These are phyloP conservation scores for Coemansia sp. DNA, from an alignment of 192 early-diverging fungal species.

Conservation along the genomic window DNA sequence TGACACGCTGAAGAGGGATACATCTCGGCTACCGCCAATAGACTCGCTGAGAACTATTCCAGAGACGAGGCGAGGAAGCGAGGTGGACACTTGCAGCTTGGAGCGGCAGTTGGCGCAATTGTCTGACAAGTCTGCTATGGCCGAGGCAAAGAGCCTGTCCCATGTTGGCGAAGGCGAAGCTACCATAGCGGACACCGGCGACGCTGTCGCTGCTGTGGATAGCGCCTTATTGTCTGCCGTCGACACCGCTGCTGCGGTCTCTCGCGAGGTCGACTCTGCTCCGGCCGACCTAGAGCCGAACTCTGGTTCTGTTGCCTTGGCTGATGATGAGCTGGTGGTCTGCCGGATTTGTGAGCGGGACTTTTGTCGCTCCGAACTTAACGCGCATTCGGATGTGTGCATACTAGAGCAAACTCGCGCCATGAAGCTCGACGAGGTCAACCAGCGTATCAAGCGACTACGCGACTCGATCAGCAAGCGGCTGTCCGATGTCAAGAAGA, in stretches of 20 bases:
- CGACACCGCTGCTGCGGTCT: not conserved
- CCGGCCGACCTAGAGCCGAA: not conserved
- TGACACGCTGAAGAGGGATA: no score
- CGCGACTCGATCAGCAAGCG: slow-evolving; percentile 60
- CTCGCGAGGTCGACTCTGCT: not conserved
- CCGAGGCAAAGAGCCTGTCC: not conserved
- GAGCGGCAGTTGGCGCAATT: slow-evolving; percentile 4
- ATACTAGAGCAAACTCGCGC: slow-evolving; percentile 73
- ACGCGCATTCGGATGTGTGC: slow-evolving; percentile 82
- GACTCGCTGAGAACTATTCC: slow-evolving; percentile 21
- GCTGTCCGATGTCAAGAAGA: slow-evolving; percentile 47
- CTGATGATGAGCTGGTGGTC: slow-evolving; percentile 59
- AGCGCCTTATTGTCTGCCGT: not conserved
- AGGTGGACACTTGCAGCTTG: not conserved
- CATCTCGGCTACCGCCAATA: not conserved
- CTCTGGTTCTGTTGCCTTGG: not conserved
- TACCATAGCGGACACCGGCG: no score
- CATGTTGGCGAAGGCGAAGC: not conserved
- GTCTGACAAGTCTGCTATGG: not conserved
- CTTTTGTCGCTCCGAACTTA: slow-evolving; percentile 66
- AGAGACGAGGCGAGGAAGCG: slow-evolving; percentile 22
- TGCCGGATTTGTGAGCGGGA: slow-evolving; percentile 90
- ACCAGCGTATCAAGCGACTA: slow-evolving; percentile 61
- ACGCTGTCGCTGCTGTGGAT: not conserved
- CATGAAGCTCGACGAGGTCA: slow-evolving; percentile 66